A percentile compares a stretch with the other conserved stretches of the same genome.
Evolutionary conservation across 371 early-diverging fungal species (phyloP).

Genomic region (Lichtheimia ramosa): DNA sequence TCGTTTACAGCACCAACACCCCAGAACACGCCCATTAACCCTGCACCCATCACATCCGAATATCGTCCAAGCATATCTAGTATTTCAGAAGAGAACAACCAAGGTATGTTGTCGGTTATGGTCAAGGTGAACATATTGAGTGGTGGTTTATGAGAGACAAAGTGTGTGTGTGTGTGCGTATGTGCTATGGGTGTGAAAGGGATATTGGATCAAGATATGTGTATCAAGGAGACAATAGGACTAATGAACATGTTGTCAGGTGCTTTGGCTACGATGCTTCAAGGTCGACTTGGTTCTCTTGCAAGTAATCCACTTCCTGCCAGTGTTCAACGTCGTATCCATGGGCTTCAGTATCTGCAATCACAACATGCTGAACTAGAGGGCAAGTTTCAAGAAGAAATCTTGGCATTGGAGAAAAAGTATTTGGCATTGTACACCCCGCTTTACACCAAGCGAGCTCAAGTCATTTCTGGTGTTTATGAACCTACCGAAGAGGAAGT

Average conservation of each 20-base stretch:
- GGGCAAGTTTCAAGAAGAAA: conserved; percentile 85
- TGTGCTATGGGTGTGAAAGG: no score
- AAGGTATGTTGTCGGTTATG: no score
- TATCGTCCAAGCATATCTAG: conserved; percentile 39
- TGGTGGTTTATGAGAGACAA: no score
- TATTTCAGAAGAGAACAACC: conserved; percentile 37
- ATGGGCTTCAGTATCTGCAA: conserved; percentile 84
- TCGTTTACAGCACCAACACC: conserved; percentile 46
- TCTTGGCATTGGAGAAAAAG: conserved; percentile 92
- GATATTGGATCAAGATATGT: no score
- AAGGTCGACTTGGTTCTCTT: conserved; percentile 72
- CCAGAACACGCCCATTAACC: conserved; percentile 48
- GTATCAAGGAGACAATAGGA: no score
- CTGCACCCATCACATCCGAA: conserved; percentile 43
- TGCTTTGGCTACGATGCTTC: conserved; percentile 49
- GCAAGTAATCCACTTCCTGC: conserved; percentile 77
- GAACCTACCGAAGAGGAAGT: conserved; percentile 92
- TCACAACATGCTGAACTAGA: conserved; percentile 80
- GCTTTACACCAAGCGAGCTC: conserved; percentile 82
- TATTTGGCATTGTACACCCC: conserved; percentile 83
- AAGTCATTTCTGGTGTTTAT: conserved; percentile 70
- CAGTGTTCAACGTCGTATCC: conserved; percentile 78
- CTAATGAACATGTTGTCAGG: conserved; percentile 5
- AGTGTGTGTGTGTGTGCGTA: no score
- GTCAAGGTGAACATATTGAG: no score